Base-by-base conservation (phyloP, 768 basidiomycete species). In the Lentinula detonsa region DNA sequence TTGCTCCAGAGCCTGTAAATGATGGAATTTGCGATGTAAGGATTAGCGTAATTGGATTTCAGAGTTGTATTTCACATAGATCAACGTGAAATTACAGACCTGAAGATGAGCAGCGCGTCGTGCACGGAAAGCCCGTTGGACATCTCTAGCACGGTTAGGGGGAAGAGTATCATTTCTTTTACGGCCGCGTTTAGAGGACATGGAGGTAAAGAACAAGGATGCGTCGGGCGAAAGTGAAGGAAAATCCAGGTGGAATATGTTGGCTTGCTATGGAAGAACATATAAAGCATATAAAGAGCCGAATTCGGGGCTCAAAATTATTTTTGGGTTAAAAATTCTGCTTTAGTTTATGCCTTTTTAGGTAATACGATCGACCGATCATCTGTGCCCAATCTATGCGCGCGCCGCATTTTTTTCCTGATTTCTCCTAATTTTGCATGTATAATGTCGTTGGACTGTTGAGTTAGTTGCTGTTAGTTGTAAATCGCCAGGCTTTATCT, bases 101-200 rank as follows among this genome's bases (percentile, higher is more conserved):
- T 88, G 83, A 59, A 95, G 81, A 72, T 95, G 93, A 60, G 91
- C 91, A 63, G 92, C 92, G 66, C 93, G 84, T 65, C 93, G 79
- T 37, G 93, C 93, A 64, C 93, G 83, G 77, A 95, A 95, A 8
- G 92, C 93, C 69, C 93, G 76, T 71, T 95, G 93, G 16, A 94
- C 91, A 68, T 95, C 93, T 61, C 93, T 78, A 33, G 93, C 92
- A 64, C 92, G 85, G 67, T 89, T 89, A 4, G 88, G 88, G 61
- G 89, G 88, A 50, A 90, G 82, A 68, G 83, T 87, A 72, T 90
- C 87, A 73, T 90, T 88, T 71, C 91, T 79, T 69, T 93, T 93
- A 68, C 91, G 84, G 63, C 91, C 92, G 68, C 91, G 86, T 76
- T 92, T 93, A 64, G 90, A 91, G 67, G 90, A 91, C 88, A 90